phyloP scores from a whole-genome alignment of 768 basidiomycete species.

The Lactifluus rugatus region DNA sequence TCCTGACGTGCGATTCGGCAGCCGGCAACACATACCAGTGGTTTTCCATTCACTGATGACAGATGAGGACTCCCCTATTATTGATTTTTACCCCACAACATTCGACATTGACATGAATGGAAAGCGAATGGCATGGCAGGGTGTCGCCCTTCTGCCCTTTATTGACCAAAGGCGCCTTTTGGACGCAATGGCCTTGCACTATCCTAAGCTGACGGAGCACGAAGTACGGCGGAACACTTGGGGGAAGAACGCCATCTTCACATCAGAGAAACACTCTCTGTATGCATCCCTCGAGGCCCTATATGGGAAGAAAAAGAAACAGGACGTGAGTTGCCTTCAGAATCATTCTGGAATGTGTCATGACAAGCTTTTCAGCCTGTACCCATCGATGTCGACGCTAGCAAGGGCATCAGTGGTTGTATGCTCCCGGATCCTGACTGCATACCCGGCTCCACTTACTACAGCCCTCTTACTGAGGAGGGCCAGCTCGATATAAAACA shows the following conservation, averaged over 20 bases:
- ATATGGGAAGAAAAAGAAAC: constrained; percentile 80
- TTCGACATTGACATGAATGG: constrained; percentile 99
- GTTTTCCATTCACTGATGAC: constrained; percentile 85
- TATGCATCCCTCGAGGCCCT: constrained; percentile 83
- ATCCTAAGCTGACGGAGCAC: constrained; percentile 61
- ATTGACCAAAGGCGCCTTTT: constrained; percentile 81
- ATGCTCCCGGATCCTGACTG: constrained; percentile 79
- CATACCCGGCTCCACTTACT: constrained; percentile 87
- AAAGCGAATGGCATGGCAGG: constrained; percentile 99
- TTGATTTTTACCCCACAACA: constrained; percentile 87
- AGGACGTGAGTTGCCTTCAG: constrained; percentile 46
- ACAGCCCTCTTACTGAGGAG: constrained; percentile 53
- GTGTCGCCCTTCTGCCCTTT: constrained; percentile 92
- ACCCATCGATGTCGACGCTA: constrained; percentile 54
- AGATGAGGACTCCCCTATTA: constrained; percentile 79
- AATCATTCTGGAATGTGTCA: neutral
- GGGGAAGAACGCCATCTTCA: constrained; percentile 78
- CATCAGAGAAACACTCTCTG: constrained; percentile 73
- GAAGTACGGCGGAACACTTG: constrained; percentile 77
- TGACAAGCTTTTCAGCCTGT: constrained; percentile 47
- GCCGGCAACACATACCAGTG: constrained; percentile 80
- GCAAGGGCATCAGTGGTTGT: constrained; percentile 71
- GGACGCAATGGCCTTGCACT: constrained; percentile 66
- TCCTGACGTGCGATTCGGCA: constrained; percentile 25
- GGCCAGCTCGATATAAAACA: constrained; percentile 72